These are phyloP conservation scores for Setaria viridis DNA, from an alignment of 202 grass and related monocot species.

Conservation along the genomic window DNA sequence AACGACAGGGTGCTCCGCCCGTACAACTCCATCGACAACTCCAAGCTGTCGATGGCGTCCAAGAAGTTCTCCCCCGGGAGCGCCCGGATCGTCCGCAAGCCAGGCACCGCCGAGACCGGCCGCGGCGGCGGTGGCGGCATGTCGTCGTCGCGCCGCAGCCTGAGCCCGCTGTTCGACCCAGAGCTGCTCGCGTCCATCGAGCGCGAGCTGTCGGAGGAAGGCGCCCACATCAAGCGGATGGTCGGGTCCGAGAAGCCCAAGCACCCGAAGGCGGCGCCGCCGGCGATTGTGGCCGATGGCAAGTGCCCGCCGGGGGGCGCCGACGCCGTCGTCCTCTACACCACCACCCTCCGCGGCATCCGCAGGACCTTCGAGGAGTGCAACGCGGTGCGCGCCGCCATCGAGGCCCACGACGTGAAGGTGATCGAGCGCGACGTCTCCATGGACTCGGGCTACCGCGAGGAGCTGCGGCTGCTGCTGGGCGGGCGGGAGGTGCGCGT, in stretches of 20 bases:
- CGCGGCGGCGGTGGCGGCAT: conserved; percentile 25
- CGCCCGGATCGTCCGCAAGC: conserved; percentile 48
- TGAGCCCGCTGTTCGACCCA: conserved; percentile 92
- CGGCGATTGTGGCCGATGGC: conserved; percentile 64
- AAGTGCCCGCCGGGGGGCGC: conserved; percentile 72
- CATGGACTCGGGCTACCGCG: conserved; percentile 94
- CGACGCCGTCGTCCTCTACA: conserved; percentile 82
- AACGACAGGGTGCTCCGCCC: conserved; percentile 60
- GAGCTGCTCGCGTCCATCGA: conserved; percentile 87
- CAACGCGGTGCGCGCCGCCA: conserved; percentile 76
- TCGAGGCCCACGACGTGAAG: conserved; percentile 79
- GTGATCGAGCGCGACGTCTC: conserved; percentile 94
- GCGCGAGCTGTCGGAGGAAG: conserved; percentile 77
- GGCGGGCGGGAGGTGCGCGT: conserved; percentile 67
- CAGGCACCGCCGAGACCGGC: conserved; percentile 16
- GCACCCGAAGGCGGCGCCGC: conserved; percentile 57
- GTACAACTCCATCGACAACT: conserved; percentile 86
- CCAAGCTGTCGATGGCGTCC: conserved; percentile 60
- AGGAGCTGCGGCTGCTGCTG: conserved; percentile 86
- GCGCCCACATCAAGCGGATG: conserved; percentile 75
- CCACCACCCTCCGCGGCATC: conserved; percentile 86
- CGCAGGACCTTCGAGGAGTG: conserved; percentile 95
- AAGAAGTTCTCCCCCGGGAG: conserved; percentile 57
- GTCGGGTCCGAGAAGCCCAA: conserved; percentile 57
- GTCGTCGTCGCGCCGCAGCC: conserved; percentile 79